Percentiles rank a stretch among this genome's conserved stretches.
Evolutionary conservation across 345 rosid species (phyloP).

Genomic region (Sisymbrium altissimum): DNA sequence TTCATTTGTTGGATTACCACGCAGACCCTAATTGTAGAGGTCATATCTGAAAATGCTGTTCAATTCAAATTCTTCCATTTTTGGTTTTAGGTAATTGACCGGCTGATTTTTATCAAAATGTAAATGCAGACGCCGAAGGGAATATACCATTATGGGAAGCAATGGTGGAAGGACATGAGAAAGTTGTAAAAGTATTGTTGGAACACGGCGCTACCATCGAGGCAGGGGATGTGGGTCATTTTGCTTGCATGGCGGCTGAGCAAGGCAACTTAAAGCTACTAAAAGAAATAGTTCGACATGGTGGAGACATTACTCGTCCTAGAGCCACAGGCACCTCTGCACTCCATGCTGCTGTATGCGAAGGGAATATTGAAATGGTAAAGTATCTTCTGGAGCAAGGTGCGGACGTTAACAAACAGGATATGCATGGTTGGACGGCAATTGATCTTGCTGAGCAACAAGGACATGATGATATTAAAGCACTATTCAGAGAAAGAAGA

Average conservation of each 20-base stretch:
- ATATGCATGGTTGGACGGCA: constrained; percentile 62
- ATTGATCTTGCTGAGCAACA: constrained; percentile 81
- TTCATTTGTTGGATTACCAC: constrained; percentile 59
- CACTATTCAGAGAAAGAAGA: constrained; percentile 39
- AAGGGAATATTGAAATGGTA: constrained; percentile 64
- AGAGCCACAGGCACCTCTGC: constrained; percentile 60
- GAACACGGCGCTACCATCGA: constrained; percentile 47
- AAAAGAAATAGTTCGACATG: constrained; percentile 45
- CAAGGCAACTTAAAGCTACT: constrained; percentile 58
- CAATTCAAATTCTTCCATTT: neutral
- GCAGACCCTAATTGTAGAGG: constrained; percentile 76
- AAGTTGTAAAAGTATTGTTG: constrained; percentile 42
- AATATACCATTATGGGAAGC: constrained; percentile 86
- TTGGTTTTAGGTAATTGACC: neutral
- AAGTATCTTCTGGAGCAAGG: constrained; percentile 65
- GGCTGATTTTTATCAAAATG: neutral
- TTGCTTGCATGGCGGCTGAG: constrained; percentile 73
- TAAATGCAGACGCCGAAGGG: constrained; percentile 61
- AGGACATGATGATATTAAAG: constrained; percentile 72
- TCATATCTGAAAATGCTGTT: constrained; percentile 18
- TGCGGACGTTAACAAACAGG: constrained; percentile 60
- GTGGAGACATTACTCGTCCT: constrained; percentile 58
- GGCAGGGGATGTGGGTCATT: constrained; percentile 69
- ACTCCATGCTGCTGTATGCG: constrained; percentile 78
- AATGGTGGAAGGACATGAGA: constrained; percentile 56